A percentile compares a stretch with the other conserved stretches of the same genome.
Conservation (phyloP, 192 early-diverging fungal genomes). For the Coemansia sp. region DNA sequence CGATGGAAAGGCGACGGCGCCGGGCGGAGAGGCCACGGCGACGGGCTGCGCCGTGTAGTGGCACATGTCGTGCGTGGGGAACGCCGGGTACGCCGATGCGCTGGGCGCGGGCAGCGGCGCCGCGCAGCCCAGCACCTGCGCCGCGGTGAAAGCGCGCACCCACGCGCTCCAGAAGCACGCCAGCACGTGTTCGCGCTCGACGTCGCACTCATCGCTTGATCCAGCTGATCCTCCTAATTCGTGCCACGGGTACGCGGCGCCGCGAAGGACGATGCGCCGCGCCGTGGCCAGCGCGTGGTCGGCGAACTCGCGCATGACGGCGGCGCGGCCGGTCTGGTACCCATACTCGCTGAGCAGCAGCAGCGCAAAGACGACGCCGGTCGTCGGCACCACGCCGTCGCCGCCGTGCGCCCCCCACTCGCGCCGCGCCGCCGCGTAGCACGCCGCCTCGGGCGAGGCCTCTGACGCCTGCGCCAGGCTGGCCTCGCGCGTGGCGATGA, state of each 20-base stretch:
- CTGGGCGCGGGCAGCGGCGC: not conserved
- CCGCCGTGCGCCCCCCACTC: constrained; percentile 21
- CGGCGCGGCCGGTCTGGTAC: constrained; percentile 14
- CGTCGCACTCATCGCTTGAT: constrained; percentile 42
- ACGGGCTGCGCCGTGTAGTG: constrained; percentile 26
- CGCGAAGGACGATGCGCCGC: constrained; percentile 20
- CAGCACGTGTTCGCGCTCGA: constrained; percentile 44
- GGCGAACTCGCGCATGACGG: constrained; percentile 31
- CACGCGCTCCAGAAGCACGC: constrained; percentile 41
- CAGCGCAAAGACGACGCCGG: constrained; percentile 23
- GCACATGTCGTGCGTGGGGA: constrained; percentile 45
- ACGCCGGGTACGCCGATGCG: constrained; percentile 6
- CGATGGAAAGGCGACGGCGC: constrained; percentile 11
- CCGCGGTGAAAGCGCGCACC: constrained; percentile 21
- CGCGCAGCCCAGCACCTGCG: constrained; percentile 21
- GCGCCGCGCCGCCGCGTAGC: constrained; percentile 33
- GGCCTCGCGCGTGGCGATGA: constrained; percentile 29
- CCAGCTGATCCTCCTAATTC: too few relatives aligned
- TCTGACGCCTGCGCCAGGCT: not conserved
- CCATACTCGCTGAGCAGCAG: constrained; percentile 51
- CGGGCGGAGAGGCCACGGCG: not conserved
- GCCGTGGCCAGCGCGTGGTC: constrained; percentile 16
- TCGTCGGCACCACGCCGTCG: constrained; percentile 17
- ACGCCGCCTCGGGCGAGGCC: constrained; percentile 10
- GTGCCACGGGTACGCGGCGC: constrained; percentile 26